These are phyloP conservation scores for Cyberlindnera nakhonratchasimensis DNA, from an alignment of 805 yeast species.

Conservation along the genomic window DNA sequence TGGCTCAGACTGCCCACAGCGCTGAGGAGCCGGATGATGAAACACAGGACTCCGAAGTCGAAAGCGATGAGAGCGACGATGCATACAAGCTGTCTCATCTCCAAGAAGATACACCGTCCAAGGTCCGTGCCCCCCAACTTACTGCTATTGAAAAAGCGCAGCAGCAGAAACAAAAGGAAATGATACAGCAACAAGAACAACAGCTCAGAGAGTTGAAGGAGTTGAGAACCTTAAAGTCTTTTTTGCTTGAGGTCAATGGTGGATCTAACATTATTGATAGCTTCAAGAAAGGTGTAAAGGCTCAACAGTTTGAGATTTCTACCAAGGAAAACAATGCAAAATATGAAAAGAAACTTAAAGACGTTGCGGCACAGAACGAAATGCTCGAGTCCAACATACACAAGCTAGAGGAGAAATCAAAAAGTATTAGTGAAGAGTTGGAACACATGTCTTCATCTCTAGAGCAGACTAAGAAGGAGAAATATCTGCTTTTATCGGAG, in stretches of 20 bases:
- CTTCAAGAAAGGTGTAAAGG: neutral
- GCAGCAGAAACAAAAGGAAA: constrained; percentile 5
- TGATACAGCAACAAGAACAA: neutral
- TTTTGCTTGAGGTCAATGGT: constrained; percentile 15
- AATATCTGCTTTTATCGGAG: neutral
- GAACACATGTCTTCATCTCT: neutral
- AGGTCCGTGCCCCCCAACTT: constrained; percentile 10
- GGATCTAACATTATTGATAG: constrained; percentile 1
- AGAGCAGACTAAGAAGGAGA: neutral
- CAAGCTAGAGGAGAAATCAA: neutral
- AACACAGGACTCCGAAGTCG: constrained; percentile 5
- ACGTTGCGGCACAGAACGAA: neutral
- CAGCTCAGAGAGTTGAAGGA: constrained; percentile 18
- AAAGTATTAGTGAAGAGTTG: neutral
- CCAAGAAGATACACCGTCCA: constrained; percentile 26
- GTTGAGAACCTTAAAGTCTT: constrained; percentile 19
- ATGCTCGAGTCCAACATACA: neutral
- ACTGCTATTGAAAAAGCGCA: constrained; percentile 5
- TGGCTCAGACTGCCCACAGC: constrained; percentile 18
- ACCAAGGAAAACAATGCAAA: neutral
- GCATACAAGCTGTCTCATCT: constrained; percentile 9
- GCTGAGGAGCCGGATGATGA: constrained; percentile 12
- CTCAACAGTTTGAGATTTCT: constrained; percentile 4
- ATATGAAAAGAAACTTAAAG: neutral
- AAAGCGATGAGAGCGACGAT: constrained; percentile 9